Percentiles rank a stretch among this genome's conserved stretches.
Conservation (phyloP, 192 early-diverging fungal genomes). For the Coemansia sp. region DNA sequence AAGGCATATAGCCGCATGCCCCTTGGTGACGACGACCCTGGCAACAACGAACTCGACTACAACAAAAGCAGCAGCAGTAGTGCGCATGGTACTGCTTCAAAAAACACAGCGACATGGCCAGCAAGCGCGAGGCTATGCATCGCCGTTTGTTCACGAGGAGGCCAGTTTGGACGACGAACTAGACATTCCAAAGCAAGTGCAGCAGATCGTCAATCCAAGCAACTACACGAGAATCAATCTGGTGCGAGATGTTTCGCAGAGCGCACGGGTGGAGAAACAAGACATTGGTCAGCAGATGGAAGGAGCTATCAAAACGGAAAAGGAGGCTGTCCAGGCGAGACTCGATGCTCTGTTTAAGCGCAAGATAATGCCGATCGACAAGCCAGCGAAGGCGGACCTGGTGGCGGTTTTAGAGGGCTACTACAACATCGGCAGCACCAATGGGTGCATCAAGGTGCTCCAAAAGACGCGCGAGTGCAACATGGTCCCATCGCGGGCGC, state of each 20-base stretch:
- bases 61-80: neutral
- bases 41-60: neutral
- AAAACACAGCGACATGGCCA: neutral
- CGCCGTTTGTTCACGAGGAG: conserved; percentile 6
- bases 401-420: conserved; percentile 38
- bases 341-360: conserved; percentile 22
- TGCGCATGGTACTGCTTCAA: neutral
- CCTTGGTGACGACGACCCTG: neutral
- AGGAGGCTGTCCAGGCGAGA: neutral
- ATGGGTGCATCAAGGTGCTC: conserved; percentile 19
- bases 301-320: neutral
- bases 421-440: conserved; percentile 5
- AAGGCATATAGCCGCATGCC: neutral
- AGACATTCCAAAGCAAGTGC: conserved; percentile 15
- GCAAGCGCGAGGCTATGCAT: conserved; percentile 9
- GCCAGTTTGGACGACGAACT: neutral
- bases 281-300: conserved; percentile 12
- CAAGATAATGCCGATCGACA: neutral
- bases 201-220: conserved; percentile 34
- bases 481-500: neutral
- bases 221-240: conserved; percentile 25
- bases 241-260: conserved; percentile 18
- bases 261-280: neutral
- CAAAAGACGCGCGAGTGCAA: conserved; percentile 24
- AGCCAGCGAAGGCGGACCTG: conserved; percentile 9